Evolutionary conservation across 2,329 filamentous ascomycete genomes (phyloP).

Genomic region (Stromatinia cepivora): DNA sequence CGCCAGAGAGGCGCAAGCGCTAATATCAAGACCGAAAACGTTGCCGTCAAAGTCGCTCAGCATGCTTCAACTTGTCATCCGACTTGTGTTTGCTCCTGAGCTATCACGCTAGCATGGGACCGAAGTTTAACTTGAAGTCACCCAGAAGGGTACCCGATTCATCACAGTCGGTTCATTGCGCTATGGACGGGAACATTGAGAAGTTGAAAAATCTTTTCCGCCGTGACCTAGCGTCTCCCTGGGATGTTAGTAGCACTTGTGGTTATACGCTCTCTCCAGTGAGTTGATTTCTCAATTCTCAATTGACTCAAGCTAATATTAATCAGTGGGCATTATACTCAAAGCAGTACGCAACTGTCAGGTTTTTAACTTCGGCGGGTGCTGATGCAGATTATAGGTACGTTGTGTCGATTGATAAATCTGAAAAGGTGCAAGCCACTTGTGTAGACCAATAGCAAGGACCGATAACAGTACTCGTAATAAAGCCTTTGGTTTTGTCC

Average conservation of each 20-base stretch:
- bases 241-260: slow-evolving; percentile 24
- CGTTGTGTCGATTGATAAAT: not conserved
- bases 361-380: slow-evolving; percentile 19
- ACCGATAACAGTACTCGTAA: slow-evolving; percentile 24
- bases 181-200: slow-evolving; percentile 24
- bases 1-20: too few relatives aligned
- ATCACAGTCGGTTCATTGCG: slow-evolving; percentile 21
- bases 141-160: slow-evolving; percentile 24
- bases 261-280: slow-evolving; percentile 25
- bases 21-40: not conserved
- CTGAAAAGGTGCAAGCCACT: not conserved
- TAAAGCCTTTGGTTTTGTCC: slow-evolving; percentile 24
- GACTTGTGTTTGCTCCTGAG: slow-evolving; percentile 22
- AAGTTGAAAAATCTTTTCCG: slow-evolving; percentile 24
- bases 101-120: slow-evolving; percentile 16
- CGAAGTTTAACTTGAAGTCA: slow-evolving; percentile 21
- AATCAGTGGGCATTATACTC: slow-evolving; percentile 24
- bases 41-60: not conserved
- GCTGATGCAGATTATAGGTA: slow-evolving; percentile 24
- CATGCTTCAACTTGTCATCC: not conserved
- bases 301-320: not conserved
- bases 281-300: not conserved
- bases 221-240: slow-evolving; percentile 18
- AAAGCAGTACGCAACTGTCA: slow-evolving; percentile 22
- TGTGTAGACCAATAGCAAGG: slow-evolving; percentile 5